Base-by-base conservation (phyloP, 2,329 filamentous ascomycete genomes). In the Raffaelea arxii region DNA sequence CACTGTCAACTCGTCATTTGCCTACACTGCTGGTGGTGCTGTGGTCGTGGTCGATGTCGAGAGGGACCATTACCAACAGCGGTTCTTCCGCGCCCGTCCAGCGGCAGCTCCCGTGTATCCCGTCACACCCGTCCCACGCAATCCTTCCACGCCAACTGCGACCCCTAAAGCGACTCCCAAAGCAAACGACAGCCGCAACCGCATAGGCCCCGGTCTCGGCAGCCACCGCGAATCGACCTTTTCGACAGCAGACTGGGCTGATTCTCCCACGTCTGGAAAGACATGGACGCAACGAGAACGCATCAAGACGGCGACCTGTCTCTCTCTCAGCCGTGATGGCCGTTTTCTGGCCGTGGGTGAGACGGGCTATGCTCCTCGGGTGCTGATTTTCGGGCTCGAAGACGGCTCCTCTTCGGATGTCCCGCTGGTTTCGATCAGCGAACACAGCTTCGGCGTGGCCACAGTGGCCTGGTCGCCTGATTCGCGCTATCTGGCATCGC, bases 221-320 rank as follows among this genome's bases (percentile, higher is more conserved):
- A 16, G 36, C 38, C 62, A 69, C 37, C 67, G 75, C 30, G 75
- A 78, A 5, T 72, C 73, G 4, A 58, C 64, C 3, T 69, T 69
- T 50, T 65, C 53, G 10, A 37, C 64, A 32, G 57, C 63, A 3
- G 77, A 80, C 52, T 77, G 74, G 69, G 63, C 71, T 12, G 90
- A 96, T 41, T 77, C 77, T 2, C 68, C 77, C 7, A 43, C 50
- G 4, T 63, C 65, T 36, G 80, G 77, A 44, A 87, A 82, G 61
- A 87, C 84, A 12, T 91, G 87, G 83, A 89, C 86, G 2, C 92
- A 87, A 46, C 80, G 87, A 53, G 92, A 97, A 63, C 80, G 89
- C 54, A 90, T 97, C 61, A 97, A 97, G 67, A 86, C 92, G 18
- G 88, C 90, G 2, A 95, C 90, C 5, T 94, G 90, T 58, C 77